phyloP scores from a whole-genome alignment of 257 asterid genomes.

The Nicotiana noctiflora region DNA sequence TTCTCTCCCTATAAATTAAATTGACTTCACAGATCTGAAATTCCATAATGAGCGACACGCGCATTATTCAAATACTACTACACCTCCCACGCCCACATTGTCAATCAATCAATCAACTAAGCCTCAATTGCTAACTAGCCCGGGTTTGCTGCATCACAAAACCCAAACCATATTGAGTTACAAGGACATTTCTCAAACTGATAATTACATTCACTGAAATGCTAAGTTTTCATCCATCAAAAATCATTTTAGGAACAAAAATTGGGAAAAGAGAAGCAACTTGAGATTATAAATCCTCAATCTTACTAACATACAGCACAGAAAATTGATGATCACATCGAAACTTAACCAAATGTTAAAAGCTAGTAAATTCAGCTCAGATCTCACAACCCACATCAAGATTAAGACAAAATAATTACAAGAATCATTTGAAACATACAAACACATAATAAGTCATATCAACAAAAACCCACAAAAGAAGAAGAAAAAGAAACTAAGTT shows the following conservation, averaged over 20 bases:
- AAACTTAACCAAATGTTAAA: neutral
- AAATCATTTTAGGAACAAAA: neutral
- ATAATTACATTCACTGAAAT: neutral
- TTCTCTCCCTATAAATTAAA: neutral
- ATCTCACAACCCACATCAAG: constrained; percentile 1
- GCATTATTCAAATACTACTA: neutral
- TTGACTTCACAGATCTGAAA: constrained; percentile 6
- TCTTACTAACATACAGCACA: neutral
- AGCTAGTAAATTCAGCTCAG: neutral
- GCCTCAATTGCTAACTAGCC: neutral
- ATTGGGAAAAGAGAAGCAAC: neutral
- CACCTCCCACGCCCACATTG: neutral
- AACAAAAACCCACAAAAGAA: neutral
- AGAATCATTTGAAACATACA: neutral
- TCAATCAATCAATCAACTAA: neutral
- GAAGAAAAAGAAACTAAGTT: neutral
- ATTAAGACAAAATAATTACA: neutral
- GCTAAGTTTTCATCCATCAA: neutral
- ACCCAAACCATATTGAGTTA: neutral
- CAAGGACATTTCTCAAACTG: neutral
- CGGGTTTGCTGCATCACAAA: neutral
- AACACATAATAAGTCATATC: neutral
- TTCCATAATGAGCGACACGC: neutral
- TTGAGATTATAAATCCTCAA: neutral
- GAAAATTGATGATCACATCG: neutral